Evolutionary conservation across 139 green algal genomes (phyloP), one percentile per base, ranked within the genome.

Genomic region (Chlorella sp.): DNA sequence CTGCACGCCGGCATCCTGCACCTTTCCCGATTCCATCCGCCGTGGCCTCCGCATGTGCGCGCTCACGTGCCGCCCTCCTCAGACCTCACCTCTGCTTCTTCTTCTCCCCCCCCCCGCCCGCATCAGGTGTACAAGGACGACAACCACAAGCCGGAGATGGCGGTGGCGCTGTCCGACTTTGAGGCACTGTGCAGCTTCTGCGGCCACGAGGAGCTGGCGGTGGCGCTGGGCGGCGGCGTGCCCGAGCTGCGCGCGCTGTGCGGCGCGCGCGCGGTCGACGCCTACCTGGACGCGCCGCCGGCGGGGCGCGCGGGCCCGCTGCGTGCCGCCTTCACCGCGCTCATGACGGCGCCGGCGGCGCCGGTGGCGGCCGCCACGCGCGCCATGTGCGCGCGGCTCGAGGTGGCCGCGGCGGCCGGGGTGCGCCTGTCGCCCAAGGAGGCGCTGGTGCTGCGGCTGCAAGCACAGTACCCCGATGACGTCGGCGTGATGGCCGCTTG

Each of bases 131-230:
- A 99, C 86, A 95, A 96, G 63, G 96, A 99, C 69, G 85, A 77
- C 81, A 99, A 99, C 84, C 96, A 99, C 87, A 99, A 99, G 83
- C 96, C 96, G 25, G 96, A 99, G 84, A 99, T 99, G 94, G 91
- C 95, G 19, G 80, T 99, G 45, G 96, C 96, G 5, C 68, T 99
- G 31, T 88, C 82, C 40, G 82, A 88, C 29, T 98, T 98, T 83
- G 88, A 97, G 79, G 93, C 95, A 21, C 87, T 99, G 62, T 98
- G 95, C 86, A 87, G 90, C 56, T 99, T 99, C 79, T 86, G 84
- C 14, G 38, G 67, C 27, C 77, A 80, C 8, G 69, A 73, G 1
- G 82, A 95, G 69, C 80, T 98, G 8, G 66, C 77, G 56, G 50
- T 71, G 1, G 77, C 77, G 45, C 77, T 94, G 56, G n/a, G n/a